Base-by-base conservation (phyloP, 2,329 filamentous ascomycete genomes). In the Lasiodiplodia sp. region DNA sequence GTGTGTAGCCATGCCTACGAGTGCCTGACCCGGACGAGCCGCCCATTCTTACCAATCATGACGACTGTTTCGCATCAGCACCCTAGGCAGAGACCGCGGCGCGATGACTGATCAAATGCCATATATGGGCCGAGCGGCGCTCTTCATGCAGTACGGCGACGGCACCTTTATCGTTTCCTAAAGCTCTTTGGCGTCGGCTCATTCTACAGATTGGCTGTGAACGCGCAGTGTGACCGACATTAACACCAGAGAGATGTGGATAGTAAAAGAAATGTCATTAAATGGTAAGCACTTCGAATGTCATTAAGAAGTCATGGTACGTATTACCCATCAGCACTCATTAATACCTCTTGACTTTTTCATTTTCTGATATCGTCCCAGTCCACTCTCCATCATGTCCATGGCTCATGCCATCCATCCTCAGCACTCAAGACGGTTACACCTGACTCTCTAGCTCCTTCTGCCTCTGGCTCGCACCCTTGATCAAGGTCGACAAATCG, bases 401-500 rank as follows among this genome's bases (percentile, higher is more conserved):
- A n/a, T 52, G 25, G 44, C 28, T 64, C 60, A 52, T 52, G 18
- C 31, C 28, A 25, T 64, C 60, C 2, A 25, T 7, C 57, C 7
- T 58, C 8, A 34, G 31, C 31, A 34, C 7, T 58, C 56, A 44
- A 58, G 11, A 62, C 40, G 16, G 2, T 21, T 52, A 68, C 8
- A 68, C 57, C 37, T 34, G 40, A 23, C 51, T 56, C 1, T 31
- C 66, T 18, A 37, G 49, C 40, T 16, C 11, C 44, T 31, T 63
- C 31, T 71, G 70, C 69, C 72, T 76, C 68, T 83, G 78, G 56
- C 76, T 81, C 5, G 80, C 82, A 49, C 82, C 81, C 76, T 82
- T 84, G 74, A 85, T 76, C 58, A 82, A 70, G 21, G 73, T 73
- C 2, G 81, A 83, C 5, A 85, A 75, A 71, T 85, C 82, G 67